Percentiles rank a stretch among this genome's conserved stretches.
Evolutionary conservation across 1,139 yeast genomes (phyloP).

Genomic region (Sugiyamaella grinbergsii): DNA sequence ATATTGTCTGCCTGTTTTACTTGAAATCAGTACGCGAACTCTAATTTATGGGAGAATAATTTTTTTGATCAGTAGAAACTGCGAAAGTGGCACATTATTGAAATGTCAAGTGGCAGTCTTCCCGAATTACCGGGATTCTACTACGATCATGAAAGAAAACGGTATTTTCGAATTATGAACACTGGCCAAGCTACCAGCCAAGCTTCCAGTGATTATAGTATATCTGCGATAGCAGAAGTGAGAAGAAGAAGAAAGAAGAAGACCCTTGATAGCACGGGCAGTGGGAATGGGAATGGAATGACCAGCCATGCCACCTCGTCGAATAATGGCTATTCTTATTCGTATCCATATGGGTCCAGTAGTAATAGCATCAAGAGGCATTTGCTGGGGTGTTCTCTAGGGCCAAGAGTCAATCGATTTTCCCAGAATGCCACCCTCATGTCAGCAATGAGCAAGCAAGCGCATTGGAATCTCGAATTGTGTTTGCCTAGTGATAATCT

Average conservation of each 20-base stretch:
- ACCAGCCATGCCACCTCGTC: neutral
- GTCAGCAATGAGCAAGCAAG: slow-evolving; percentile 5
- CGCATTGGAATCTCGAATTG: slow-evolving; percentile 13
- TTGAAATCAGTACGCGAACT: no score
- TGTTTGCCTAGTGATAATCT: slow-evolving; percentile 8
- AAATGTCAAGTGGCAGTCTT: neutral
- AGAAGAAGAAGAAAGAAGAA: slow-evolving; percentile 6
- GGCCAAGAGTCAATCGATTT: slow-evolving; percentile 11
- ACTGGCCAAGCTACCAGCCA: slow-evolving; percentile 25
- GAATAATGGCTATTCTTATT: neutral
- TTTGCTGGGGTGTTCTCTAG: slow-evolving; percentile 4
- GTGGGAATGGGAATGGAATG: no score
- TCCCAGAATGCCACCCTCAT: slow-evolving; percentile 8
- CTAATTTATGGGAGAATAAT: no score
- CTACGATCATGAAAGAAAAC: slow-evolving; percentile 27
- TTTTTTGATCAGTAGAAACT: no score
- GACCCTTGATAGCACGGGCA: neutral
- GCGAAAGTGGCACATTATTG: no score
- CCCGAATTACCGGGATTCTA: slow-evolving; percentile 31
- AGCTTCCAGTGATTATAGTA: slow-evolving; percentile 19
- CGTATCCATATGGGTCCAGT: slow-evolving; percentile 3
- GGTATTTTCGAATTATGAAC: slow-evolving; percentile 27
- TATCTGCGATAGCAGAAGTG: slow-evolving; percentile 23
- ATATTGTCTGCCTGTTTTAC: no score
- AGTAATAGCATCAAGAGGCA: slow-evolving; percentile 3